Conservation (phyloP, 2,329 filamentous ascomycete species). For the Sarocladiaceae sp. region DNA sequence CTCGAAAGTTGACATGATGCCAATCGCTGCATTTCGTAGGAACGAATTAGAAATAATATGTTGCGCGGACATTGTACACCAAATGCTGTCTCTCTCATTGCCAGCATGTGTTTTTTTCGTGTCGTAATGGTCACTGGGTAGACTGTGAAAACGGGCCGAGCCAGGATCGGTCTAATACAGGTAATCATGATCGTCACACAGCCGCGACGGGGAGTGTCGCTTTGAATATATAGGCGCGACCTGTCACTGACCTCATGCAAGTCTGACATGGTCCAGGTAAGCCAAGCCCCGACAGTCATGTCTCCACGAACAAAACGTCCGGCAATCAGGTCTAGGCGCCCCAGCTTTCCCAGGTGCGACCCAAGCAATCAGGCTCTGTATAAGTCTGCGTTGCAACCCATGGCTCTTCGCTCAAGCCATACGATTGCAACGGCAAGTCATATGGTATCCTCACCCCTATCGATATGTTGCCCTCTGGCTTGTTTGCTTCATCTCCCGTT, state of each 20-base stretch:
- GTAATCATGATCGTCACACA: no score
- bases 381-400: constrained; percentile 69
- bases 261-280: no score
- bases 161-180: no score
- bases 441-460: constrained; percentile 82
- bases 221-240: not conserved
- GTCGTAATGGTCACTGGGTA: no score
- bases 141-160: no score
- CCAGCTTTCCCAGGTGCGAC: constrained; percentile 31
- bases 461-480: constrained; percentile 25
- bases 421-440: constrained; percentile 66
- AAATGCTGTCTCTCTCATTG: no score
- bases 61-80: no score
- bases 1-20: not conserved
- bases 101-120: no score
- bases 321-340: not conserved
- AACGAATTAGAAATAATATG: no score
- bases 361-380: constrained; percentile 57
- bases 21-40: not conserved
- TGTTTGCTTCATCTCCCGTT: constrained; percentile 13
- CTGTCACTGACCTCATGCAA: no score
- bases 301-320: not conserved
- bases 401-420: constrained; percentile 59
- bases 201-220: not conserved
- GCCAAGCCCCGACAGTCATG: not conserved